Conservation (phyloP, 2,329 filamentous ascomycete species). For the Microsporum audouinii region DNA sequence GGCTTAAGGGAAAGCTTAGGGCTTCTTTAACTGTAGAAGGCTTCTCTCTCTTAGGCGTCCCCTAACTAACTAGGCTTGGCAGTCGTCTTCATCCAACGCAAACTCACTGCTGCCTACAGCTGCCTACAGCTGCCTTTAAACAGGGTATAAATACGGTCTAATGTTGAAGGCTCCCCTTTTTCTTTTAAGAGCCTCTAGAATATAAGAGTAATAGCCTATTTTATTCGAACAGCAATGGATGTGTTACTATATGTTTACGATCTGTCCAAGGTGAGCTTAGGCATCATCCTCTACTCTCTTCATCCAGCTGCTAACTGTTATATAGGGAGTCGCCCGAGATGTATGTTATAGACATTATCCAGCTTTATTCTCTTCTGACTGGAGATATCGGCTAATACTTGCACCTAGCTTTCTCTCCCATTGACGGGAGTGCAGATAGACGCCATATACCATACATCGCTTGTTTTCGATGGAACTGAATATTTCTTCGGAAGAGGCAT, state of each 20-base stretch:
- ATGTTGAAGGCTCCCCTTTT: background rate
- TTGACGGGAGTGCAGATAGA: constrained; percentile 64
- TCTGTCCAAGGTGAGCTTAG: constrained; percentile 45
- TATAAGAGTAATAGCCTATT: background rate
- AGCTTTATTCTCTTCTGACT: background rate
- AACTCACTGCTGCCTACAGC: background rate
- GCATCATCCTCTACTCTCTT: background rate
- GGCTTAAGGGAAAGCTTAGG: background rate
- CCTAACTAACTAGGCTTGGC: background rate
- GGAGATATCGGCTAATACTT: background rate
- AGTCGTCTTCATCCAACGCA: background rate
- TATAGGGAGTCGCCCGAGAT: constrained; percentile 44
- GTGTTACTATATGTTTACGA: constrained; percentile 70
- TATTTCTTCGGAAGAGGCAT: constrained; percentile 86
- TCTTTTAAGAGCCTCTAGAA: background rate
- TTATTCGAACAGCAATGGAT: constrained; percentile 44
- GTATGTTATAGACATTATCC: constrained; percentile 24
- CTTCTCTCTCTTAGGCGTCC: background rate
- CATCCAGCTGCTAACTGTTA: background rate
- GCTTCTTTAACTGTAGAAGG: background rate
- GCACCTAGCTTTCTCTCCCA: constrained; percentile 41
- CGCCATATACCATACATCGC: constrained; percentile 88
- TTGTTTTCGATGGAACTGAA: constrained; percentile 73
- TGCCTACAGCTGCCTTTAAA: background rate
- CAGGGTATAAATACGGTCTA: background rate